Conservation (phyloP, 2,329 filamentous ascomycete species). For the Chaetomiaceae sp. region DNA sequence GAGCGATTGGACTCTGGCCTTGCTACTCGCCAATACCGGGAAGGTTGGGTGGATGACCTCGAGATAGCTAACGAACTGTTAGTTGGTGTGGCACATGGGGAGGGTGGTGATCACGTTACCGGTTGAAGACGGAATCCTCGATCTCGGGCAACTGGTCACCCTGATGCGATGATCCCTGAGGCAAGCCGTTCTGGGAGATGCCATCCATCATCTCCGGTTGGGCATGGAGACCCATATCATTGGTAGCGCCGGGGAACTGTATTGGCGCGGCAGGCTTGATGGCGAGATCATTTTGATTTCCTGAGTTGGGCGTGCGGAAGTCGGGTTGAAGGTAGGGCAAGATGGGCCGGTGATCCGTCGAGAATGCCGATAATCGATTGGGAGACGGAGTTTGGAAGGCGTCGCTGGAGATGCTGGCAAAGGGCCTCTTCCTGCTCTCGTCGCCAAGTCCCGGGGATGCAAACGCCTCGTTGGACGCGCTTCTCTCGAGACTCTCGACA, state of each 20-base stretch:
- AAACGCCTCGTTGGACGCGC: conserved; percentile 46
- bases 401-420: conserved; percentile 43
- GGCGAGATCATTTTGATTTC: conserved; percentile 37
- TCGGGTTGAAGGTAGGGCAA: conserved; percentile 37
- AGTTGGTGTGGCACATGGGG: background rate
- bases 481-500: conserved; percentile 38
- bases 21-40: conserved; percentile 58
- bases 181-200: conserved; percentile 17
- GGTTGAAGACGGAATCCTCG: conserved; percentile 43
- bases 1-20: conserved; percentile 49
- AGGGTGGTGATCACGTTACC: no score
- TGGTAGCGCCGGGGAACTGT: conserved; percentile 2
- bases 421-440: conserved; percentile 44
- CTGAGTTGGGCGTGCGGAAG: conserved; percentile 30
- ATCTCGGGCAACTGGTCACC: conserved; percentile 34
- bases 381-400: conserved; percentile 38
- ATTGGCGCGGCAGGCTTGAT: conserved; percentile 39
- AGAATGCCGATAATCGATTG: conserved; percentile 41
- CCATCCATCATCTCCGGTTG: conserved; percentile 33
- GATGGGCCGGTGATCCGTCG: conserved; percentile 42
- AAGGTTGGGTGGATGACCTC: conserved; percentile 61
- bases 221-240: conserved; percentile 10
- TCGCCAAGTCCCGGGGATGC: conserved; percentile 43
- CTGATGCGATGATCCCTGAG: conserved; percentile 29
- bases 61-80: conserved; percentile 48